A percentile compares a stretch with the other conserved stretches of the same genome.
Conservation (phyloP, 2,329 filamentous ascomycete genomes). For the Microsporum canis region DNA sequence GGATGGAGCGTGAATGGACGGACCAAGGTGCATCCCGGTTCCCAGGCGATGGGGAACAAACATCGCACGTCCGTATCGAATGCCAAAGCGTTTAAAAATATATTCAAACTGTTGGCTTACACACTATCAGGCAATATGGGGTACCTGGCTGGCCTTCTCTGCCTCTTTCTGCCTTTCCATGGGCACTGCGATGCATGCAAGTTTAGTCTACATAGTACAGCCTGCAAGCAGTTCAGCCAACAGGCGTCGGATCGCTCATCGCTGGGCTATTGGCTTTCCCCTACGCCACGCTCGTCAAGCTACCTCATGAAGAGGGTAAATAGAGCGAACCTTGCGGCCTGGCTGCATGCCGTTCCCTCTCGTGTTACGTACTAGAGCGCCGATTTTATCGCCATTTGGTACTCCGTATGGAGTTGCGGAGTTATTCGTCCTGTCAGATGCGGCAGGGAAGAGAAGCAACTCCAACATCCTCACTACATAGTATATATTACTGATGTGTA, state of each 20-base stretch:
- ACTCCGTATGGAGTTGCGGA: background rate
- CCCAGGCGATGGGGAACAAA: slow-evolving; percentile 1
- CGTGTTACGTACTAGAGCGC: background rate
- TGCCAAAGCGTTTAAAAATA: background rate
- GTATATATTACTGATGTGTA: too few relatives aligned
- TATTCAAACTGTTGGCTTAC: background rate
- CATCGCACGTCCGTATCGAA: background rate
- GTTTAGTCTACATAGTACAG: background rate
- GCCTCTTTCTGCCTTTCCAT: background rate
- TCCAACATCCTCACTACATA: background rate
- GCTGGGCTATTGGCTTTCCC: background rate
- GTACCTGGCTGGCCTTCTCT: background rate
- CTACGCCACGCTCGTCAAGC: slow-evolving; percentile 2
- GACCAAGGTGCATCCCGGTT: slow-evolving; percentile 2
- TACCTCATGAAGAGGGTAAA: background rate
- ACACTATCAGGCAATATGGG: background rate
- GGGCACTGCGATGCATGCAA: background rate
- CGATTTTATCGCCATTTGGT: background rate
- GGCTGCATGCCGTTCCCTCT: background rate
- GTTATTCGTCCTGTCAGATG: background rate
- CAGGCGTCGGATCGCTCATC: background rate
- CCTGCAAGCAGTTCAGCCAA: background rate
- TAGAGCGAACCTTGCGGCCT: slow-evolving; percentile 1
- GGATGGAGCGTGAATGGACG: background rate
- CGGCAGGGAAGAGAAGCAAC: background rate